Base-by-base conservation (phyloP, 352 stramenopile species). In the Pythium vanterpoolii region DNA sequence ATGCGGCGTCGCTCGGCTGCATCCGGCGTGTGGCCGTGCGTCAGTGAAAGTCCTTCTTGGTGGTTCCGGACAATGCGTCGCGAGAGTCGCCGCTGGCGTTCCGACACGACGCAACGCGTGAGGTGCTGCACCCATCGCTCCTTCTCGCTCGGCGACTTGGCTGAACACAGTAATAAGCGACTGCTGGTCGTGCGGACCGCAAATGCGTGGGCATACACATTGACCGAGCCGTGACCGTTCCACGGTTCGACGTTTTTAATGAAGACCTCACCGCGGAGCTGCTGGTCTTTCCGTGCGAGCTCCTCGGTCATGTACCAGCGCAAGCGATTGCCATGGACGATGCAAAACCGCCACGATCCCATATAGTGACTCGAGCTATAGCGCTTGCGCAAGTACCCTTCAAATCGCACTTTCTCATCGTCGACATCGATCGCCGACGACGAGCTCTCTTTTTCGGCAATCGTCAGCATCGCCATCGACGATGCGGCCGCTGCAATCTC, bases 341-440 rank as follows among this genome's bases (percentile, higher is more conserved):
- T 72, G 54, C 77, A 92, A 58, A 78, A 92, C 19, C 82, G 74
- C 77, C 76, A 87, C 49, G 77, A 84, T 30, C 82, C 82, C 82
- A 92, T 90, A 72, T 90, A 92, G 39, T 86, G 45, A 55, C 71
- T 87, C 56, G 60, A 73, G 46, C 67, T 73, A 54, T 87, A 92
- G 21, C 82, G 76, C 51, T 90, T 92, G 59, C 82, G 77, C 27
- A 92, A 56, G 43, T 76, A 83, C 0, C 79, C 82, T 54, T 76
- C 71, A 60, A 74, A 86, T 14, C 30, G 28, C 16, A 64, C 44
- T 21, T 56, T 58, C 18, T 66, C 56, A 40, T 54, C 56, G 46
- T 50, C 39, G 24, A 28, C 49, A 7, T 50, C 33, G 44, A 10
- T 31, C 21, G 30, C 27, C n/a, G 11, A 28, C 43, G 43, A 28